Evolutionary conservation across 371 early-diverging fungal genomes (phyloP).

Genomic region (Modicella reniformis): DNA sequence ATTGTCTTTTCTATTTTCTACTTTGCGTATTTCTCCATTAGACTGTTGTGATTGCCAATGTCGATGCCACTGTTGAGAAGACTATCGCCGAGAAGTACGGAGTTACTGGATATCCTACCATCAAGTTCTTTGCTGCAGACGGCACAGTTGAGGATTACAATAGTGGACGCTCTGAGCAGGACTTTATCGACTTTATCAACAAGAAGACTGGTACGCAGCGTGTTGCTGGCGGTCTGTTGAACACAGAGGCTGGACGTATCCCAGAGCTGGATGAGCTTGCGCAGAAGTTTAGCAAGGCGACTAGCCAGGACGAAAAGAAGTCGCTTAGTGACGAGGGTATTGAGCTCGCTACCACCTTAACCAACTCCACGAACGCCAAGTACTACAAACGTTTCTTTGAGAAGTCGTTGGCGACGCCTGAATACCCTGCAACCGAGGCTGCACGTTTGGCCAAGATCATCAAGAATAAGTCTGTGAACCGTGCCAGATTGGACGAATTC

Average conservation of each 20-base stretch:
- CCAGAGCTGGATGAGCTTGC: conserved; percentile 74
- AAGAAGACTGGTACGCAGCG: conserved; percentile 86
- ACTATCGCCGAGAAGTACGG: conserved; percentile 68
- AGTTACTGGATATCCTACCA: conserved; percentile 84
- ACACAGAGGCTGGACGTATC: conserved; percentile 75
- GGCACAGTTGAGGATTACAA: conserved; percentile 79
- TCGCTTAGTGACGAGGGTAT: conserved; percentile 27
- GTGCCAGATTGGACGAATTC: conserved; percentile 79
- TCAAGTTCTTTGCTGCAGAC: conserved; percentile 86
- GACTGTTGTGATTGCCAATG: conserved; percentile 83
- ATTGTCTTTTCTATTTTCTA: background rate
- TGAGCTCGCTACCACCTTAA: conserved; percentile 23
- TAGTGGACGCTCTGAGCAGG: conserved; percentile 81
- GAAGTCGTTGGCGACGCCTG: conserved; percentile 69
- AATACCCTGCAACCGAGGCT: conserved; percentile 71
- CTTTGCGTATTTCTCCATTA: background rate
- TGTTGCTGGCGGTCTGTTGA: conserved; percentile 71
- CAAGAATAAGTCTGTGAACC: conserved; percentile 64
- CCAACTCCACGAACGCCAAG: conserved; percentile 53
- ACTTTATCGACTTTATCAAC: conserved; percentile 90
- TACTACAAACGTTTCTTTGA: conserved; percentile 83
- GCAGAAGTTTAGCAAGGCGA: conserved; percentile 68
- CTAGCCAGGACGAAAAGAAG: conserved; percentile 55
- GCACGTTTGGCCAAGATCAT: conserved; percentile 78
- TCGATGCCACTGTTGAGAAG: conserved; percentile 82